Evolutionary conservation across 176 grass and related monocot species (phyloP), one percentile per base, ranked within the genome.

Genomic region (Aegilops speltoides): DNA sequence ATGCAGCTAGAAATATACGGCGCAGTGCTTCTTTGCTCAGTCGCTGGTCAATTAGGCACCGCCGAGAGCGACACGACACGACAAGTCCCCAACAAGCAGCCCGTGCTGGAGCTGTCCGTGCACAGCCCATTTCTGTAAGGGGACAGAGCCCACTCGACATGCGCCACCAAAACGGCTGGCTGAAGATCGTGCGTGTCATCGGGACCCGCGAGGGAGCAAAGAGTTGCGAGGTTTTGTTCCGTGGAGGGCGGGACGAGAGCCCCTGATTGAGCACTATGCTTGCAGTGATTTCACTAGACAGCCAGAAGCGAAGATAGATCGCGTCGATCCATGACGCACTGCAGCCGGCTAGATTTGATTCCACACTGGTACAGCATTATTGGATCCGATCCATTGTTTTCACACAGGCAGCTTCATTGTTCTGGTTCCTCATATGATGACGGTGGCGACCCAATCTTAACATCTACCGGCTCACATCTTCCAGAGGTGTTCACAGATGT

Each of bases 151-250:
- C 65, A 50, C 54, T 67, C 60, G 64, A 75, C 36, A 72, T 2
- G 68, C 33, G 8, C 68, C 22, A 5, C 17, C 3, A 72, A 72
- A 22, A 13, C 19, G 68, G 68, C 19, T 9, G 22, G 2, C 14
- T 32, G 31, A 32, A 32, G 29, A 68, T 34, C 15, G 15, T 68
- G 65, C 31, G 28, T 14, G 16, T 6, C 52, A 57, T 57, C 0
- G 14, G 14, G 46, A 16, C 46, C 14, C 46, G 14, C 14, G 1
- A 16, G 46, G 46, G 46, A 4, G 46, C 46, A 50, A 50, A 52
- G 48, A 52, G 15, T 43, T 23, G 79, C 10, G 63, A 20, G 85
- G 36, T 22, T 62, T 48, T 79, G 36, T 71, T 88, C 37, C 69
- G 48, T 52, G 48, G 48, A 52, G 48, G 48, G 1, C 45, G 11